Conservation (phyloP, 257 asterid species). For the Ehretia macrophylla region DNA sequence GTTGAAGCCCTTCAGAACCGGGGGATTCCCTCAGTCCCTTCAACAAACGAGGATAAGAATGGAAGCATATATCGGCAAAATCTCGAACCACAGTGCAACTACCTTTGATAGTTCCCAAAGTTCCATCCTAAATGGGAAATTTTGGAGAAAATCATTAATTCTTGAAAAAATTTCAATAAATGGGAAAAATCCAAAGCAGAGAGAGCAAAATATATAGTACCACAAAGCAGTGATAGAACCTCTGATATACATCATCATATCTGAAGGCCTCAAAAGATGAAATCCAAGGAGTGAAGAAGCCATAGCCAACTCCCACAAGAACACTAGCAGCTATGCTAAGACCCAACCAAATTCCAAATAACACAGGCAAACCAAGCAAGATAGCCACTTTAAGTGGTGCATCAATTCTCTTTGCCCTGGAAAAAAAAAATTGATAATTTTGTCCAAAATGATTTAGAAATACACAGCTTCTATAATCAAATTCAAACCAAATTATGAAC, state of each 20-base stretch:
- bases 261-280: constrained; percentile 91
- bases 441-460: background rate
- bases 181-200: background rate
- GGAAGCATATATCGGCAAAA: constrained; percentile 83
- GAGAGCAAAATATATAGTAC: constrained; percentile 23
- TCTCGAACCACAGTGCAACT: constrained; percentile 86
- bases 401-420: constrained; percentile 76
- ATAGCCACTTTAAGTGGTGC: constrained; percentile 71
- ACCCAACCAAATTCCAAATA: constrained; percentile 80
- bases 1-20: constrained; percentile 41
- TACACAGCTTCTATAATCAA: no score
- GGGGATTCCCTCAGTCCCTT: constrained; percentile 65
- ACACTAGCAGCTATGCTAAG: constrained; percentile 74
- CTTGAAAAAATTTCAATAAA: background rate
- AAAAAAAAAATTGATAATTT: constrained; percentile 2
- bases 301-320: constrained; percentile 87
- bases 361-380: constrained; percentile 69
- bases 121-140: constrained; percentile 65
- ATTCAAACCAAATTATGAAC: background rate
- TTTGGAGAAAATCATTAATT: background rate
- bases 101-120: constrained; percentile 80
- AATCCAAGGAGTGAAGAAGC: constrained; percentile 90
- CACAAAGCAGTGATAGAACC: constrained; percentile 65
- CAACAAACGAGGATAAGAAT: constrained; percentile 62
- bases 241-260: constrained; percentile 48